phyloP scores from a whole-genome alignment of 768 basidiomycete genomes.

The Xanthoconium purpureum region DNA sequence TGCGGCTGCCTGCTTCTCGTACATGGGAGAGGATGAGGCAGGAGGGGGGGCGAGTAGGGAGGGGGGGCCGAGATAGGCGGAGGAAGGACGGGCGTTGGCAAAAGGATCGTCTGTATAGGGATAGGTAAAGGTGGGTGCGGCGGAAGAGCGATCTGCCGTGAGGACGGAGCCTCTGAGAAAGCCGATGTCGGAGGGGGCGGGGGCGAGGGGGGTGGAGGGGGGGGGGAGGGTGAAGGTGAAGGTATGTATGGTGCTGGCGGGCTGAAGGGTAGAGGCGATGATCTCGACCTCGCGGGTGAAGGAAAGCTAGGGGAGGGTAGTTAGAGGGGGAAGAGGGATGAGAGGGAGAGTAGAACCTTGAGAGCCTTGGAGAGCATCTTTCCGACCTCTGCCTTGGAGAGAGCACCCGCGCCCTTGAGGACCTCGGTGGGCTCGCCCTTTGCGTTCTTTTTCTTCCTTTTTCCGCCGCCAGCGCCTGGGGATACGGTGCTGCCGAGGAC shows the following conservation, averaged over 20 bases:
- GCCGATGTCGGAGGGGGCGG: conserved; percentile 58
- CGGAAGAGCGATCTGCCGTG: conserved; percentile 62
- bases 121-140: conserved; percentile 63
- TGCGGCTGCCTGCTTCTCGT: conserved; percentile 27
- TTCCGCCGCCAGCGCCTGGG: conserved; percentile 77
- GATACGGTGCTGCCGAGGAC: conserved; percentile 86
- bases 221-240: conserved; percentile 87
- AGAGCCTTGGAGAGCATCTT: conserved; percentile 90
- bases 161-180: conserved; percentile 74
- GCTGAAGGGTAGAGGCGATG: conserved; percentile 91
- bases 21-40: conserved; percentile 25
- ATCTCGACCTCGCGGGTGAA: conserved; percentile 92
- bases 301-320: conserved; percentile 55
- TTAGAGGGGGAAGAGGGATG: background rate
- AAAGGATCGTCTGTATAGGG: conserved; percentile 78
- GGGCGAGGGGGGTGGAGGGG: conserved; percentile 70
- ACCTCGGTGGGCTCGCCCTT: conserved; percentile 54
- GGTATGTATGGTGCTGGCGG: conserved; percentile 87
- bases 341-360: conserved; percentile 51
- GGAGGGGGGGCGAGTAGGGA: conserved; percentile 48
- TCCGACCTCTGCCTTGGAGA: conserved; percentile 82
- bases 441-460: conserved; percentile 63
- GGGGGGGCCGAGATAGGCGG: conserved; percentile 79
- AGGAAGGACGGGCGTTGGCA: conserved; percentile 62
- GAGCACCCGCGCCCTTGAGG: conserved; percentile 73